Evolutionary conservation across 768 basidiomycete genomes (phyloP), one percentile per base, ranked within the genome.

Genomic region (Psilocybe cubensis): DNA sequence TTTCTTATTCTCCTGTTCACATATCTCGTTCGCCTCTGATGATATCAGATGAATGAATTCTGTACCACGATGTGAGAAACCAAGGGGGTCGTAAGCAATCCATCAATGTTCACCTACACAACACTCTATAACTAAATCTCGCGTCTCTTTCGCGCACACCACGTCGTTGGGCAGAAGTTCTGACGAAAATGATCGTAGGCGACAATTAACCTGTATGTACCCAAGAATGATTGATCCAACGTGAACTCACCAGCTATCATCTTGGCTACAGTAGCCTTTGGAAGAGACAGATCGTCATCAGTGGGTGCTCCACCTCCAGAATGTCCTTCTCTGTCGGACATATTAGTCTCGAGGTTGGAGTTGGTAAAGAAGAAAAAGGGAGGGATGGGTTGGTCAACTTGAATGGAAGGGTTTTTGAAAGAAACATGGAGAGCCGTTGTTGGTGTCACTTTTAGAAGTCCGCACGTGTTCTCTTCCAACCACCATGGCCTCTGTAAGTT

Each of bases 21-120:
- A 99, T 59, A 98, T 93, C 63, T 98, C 94, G 71, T 98, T 98
- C 51, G 97, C 94, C 70, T 98, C 94, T 8, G 95, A 94, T 17
- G 97, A 96, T 70, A 99, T 90, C 73, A 98, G 76, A 71, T 98
- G 94, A 60, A 99, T 96, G 72, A 98, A 99, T 79, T 99, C 97
- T 99, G 35, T n/a, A 55, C 35, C 54, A 64, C n/a, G 24, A 42
- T 48, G 54, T 54, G 31, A 60, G 54, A 51, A 58, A 53, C 53
- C 25, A 61, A 54, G 43, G 31, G 35, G n/a, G 47, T 33, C 20
- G 44, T 11, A 48, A 56, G 43, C 29, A 51, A 40, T 45, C 33
- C 44, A 50, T 57, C 57, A 54, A 58, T 79, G 82, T 89, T 89
- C 79, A 97, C 97, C 97, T 85, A 98, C 94, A 85, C 96, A 98